Base-by-base conservation (phyloP, 2,329 filamentous ascomycete genomes). In the Trichoderma koningii region DNA sequence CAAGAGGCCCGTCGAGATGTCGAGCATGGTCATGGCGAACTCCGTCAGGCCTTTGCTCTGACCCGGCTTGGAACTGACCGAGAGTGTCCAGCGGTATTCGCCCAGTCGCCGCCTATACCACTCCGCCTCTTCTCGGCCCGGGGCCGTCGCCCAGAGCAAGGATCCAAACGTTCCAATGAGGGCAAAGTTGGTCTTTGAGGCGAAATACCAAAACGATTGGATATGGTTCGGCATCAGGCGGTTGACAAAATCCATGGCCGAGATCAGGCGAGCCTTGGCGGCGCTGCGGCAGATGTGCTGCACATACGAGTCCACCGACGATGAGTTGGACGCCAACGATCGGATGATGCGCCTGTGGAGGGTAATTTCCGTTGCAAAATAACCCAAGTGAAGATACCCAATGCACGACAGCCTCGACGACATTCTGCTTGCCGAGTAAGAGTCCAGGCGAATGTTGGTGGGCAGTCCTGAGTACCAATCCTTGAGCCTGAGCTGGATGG, bases 191-290 rank as follows among this genome's bases (percentile, higher is more conserved):
- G 90, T 91, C 72, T 92, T 91, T 47, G 89, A 92, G 2, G 91
- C 88, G 73, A 93, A 94, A 74, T 91, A 93, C 94, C 94, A 98
- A 78, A 97, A 97, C 0, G 92, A 86, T n/a, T 89, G 87, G 34
- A 97, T 83, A 72, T 98, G 93, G 42, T 89, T 87, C 0, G 92
- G 92, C 51, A 90, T 92, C 38, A 98, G 85, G 0, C 94, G 89
- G 77, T 97, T 97, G 71, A 97, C 93, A 77, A 97, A 97, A 75
- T 98, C 94, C 91, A 98, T 96, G 68, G 93, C 93, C 23, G 91
- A 96, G 73, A 97, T 97, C 41, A 98, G 84, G 6, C 94, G 89
- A 0, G 94, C 96, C 76, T 97, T 97, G 61, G 94, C 94, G 4
- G 94, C 94, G 65, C 89, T 93, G 61, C 94, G 92, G 77, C 93